Base-by-base conservation (phyloP, 192 early-diverging fungal species). In the Coemansia sp. region DNA sequence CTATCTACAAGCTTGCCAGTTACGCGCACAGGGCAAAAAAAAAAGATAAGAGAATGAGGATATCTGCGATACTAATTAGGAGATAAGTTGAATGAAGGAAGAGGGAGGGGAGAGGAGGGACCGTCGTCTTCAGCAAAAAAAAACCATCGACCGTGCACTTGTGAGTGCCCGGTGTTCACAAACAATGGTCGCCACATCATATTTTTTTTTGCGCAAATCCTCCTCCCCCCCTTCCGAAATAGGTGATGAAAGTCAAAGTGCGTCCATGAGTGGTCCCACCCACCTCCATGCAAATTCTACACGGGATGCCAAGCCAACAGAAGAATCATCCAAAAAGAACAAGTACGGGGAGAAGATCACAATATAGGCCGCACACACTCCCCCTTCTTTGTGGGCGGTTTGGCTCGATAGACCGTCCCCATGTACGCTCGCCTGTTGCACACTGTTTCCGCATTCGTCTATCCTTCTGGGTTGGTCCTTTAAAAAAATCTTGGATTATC, bases 151-250 rank as follows among this genome's bases (percentile, higher is more conserved):
- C 51, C 51, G 51, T 27, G 51, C 51, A 12, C 4, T 55, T 27
- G 19, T 22, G 24, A 31, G 24, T 20, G 34, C 2, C 34, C 9
- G 1, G 34, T 0, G 5, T 9, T 36, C 7, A 19, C 50, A 51
- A 51, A 55, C 20, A 55, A 55, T 50, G n/a, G 46, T 50, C n/a
- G 46, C 46, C 46, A 50, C 46, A 50, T 50, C 46, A n/a, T 45
- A 13, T 42, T 42, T 46, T 46, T 46, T 50, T 50, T 20, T 3
- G 46, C 46, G 46, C 19, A 50, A 50, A 50, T 50, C 46, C 46
- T 27, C 24, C 24, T 27, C 2, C 42, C 15, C 15, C 46, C n/a
- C 9, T 20, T n/a, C 46, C n/a, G 19, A 50, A 50, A 50, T 20
- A 20, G 46, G 46, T n/a, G 46, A 50, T 3, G n/a, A 50, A 22